phyloP scores from a whole-genome alignment of 1,139 yeast genomes.

The Protomyces pachydermus region DNA sequence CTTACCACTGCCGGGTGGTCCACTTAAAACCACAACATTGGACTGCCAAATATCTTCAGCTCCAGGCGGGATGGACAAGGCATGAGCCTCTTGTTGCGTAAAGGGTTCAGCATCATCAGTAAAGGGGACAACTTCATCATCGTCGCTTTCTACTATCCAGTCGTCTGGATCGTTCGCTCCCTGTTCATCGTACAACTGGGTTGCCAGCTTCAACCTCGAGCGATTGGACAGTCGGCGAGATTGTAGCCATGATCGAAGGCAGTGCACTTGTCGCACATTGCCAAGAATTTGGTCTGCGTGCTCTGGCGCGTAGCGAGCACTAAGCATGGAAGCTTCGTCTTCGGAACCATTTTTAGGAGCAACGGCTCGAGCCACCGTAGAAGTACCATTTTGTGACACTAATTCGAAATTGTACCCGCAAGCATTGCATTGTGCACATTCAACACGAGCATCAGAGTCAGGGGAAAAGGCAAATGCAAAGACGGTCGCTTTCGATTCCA shows the following conservation, averaged over 20 bases:
- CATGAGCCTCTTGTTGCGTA: not conserved
- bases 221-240: slow-evolving; percentile 9
- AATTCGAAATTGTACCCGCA: not conserved
- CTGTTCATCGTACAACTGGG: not conserved
- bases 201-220: not conserved
- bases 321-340: not conserved
- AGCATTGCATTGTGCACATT: not conserved
- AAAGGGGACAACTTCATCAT: not conserved
- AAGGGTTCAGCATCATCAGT: not conserved
- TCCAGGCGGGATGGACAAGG: not conserved
- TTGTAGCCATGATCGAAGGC: slow-evolving; percentile 19
- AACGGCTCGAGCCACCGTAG: not conserved
- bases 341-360: not conserved
- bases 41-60: slow-evolving; percentile 12
- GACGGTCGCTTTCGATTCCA: not conserved
- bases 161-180: not conserved
- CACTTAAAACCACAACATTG: slow-evolving; percentile 52
- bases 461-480: not conserved
- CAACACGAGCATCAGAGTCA: not conserved
- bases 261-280: slow-evolving; percentile 5
- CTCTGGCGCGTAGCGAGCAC: slow-evolving; percentile 8
- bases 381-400: not conserved
- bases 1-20: slow-evolving; percentile 74
- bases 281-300: slow-evolving; percentile 11
- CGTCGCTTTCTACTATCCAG: not conserved